Evolutionary conservation across 805 yeast species (phyloP).

Genomic region (Monosporozyma unispora): DNA sequence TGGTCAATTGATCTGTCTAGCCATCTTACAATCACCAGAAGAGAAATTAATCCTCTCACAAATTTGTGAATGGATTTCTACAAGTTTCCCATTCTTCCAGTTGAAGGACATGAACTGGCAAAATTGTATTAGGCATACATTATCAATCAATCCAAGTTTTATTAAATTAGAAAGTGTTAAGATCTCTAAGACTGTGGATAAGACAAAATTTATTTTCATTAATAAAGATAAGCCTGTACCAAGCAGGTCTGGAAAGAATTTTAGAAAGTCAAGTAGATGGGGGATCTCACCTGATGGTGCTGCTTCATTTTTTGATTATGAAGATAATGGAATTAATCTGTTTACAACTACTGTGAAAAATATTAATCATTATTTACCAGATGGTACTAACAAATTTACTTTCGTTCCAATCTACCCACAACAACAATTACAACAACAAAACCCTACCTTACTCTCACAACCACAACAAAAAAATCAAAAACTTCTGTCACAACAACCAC

Average conservation of each 20-base stretch:
- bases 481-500: too few species aligned
- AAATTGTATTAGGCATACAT: slow-evolving; percentile 88
- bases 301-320: neutral
- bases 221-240: neutral
- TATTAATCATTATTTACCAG: neutral
- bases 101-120: slow-evolving; percentile 91
- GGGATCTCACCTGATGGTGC: neutral
- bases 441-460: neutral
- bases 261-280: neutral
- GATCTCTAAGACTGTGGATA: neutral
- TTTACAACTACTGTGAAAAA: neutral
- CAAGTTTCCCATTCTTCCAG: slow-evolving; percentile 70
- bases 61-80: slow-evolving; percentile 85
- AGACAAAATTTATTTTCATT: neutral
- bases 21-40: slow-evolving; percentile 71
- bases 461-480: neutral
- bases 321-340: neutral
- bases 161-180: slow-evolving; percentile 40
- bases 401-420: neutral
- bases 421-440: neutral
- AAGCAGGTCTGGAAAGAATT: neutral
- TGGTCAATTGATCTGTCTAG: slow-evolving; percentile 88
- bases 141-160: slow-evolving; percentile 89
- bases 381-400: neutral
- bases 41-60: slow-evolving; percentile 67